These are phyloP conservation scores for Echria macrotheca DNA, from an alignment of 495 filamentous ascomycete genomes.

Conservation along the genomic window DNA sequence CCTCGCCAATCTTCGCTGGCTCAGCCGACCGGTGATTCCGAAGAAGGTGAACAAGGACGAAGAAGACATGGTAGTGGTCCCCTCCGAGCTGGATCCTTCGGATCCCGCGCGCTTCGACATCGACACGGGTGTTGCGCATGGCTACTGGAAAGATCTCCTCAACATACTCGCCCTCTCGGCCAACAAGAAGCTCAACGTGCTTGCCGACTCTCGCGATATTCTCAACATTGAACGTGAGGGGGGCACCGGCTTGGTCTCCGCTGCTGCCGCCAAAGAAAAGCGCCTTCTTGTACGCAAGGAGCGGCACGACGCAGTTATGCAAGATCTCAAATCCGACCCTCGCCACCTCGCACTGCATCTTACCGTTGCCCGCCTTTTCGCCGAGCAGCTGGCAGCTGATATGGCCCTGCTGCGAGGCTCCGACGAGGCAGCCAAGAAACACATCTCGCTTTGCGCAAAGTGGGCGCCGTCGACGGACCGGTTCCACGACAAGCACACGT, in stretches of 20 bases:
- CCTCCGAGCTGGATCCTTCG: conserved; percentile 21
- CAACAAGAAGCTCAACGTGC: conserved; percentile 28
- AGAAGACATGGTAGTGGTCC: conserved; percentile 18
- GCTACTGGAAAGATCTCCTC: conserved; percentile 48
- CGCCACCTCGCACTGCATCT: conserved; percentile 40
- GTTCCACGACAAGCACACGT: conserved; percentile 47
- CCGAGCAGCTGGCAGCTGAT: conserved; percentile 39
- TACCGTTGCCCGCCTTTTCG: conserved; percentile 43
- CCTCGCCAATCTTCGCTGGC: conserved; percentile 40
- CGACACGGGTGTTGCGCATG: conserved; percentile 38
- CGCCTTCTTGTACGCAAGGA: conserved; percentile 2
- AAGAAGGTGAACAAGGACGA: conserved; percentile 32
- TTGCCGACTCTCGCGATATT: conserved; percentile 22
- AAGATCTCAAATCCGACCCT: conserved; percentile 25
- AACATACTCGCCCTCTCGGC: conserved; percentile 41
- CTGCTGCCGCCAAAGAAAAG: conserved; percentile 3
- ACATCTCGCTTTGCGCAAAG: conserved; percentile 45
- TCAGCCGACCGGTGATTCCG: conserved; percentile 38
- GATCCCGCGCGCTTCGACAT: conserved; percentile 28
- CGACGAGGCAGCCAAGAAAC: conserved; percentile 24
- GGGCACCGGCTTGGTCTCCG: conserved; percentile 2
- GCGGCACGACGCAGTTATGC: conserved; percentile 27
- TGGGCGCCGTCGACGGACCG: conserved; percentile 41
- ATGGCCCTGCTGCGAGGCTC: conserved; percentile 26
- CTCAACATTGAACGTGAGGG: conserved; percentile 27